phyloP scores from a whole-genome alignment of 257 asterid genomes.

The Solanum paucissectum region DNA sequence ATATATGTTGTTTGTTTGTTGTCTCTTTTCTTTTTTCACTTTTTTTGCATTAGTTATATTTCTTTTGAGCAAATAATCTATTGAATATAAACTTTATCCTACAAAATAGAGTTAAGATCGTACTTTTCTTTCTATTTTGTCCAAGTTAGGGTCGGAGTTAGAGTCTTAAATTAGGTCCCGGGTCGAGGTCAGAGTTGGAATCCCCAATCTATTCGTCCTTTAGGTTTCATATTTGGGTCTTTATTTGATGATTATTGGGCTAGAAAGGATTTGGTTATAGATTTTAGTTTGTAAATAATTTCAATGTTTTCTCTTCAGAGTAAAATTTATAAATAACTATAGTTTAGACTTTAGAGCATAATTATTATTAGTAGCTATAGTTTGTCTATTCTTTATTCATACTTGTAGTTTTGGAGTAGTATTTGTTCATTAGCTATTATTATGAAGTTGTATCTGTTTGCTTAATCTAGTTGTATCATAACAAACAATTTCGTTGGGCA shows the following conservation, averaged over 20 bases:
- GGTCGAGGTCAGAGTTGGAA: background rate
- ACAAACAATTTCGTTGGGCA: background rate
- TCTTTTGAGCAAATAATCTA: background rate
- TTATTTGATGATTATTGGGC: background rate
- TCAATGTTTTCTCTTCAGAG: too few relatives aligned
- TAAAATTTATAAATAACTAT: too few relatives aligned
- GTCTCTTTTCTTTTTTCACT: background rate
- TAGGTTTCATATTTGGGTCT: background rate
- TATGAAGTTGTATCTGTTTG: background rate
- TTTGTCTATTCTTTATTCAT: too few relatives aligned
- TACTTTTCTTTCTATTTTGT: background rate
- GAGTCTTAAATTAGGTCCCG: background rate
- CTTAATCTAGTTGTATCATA: background rate
- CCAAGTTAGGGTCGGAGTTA: rapidly evolving
- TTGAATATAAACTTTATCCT: background rate
- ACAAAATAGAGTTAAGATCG: background rate
- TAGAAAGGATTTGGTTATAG: background rate
- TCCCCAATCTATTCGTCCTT: background rate
- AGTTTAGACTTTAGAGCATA: background rate
- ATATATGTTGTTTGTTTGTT: background rate
- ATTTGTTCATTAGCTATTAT: too few relatives aligned
- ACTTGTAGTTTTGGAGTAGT: background rate
- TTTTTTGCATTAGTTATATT: background rate
- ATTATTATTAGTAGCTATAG: background rate
- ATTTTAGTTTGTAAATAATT: background rate